These are phyloP conservation scores for Danielozyma ontarioensis DNA, from an alignment of 805 yeast genomes.

Conservation along the genomic window DNA sequence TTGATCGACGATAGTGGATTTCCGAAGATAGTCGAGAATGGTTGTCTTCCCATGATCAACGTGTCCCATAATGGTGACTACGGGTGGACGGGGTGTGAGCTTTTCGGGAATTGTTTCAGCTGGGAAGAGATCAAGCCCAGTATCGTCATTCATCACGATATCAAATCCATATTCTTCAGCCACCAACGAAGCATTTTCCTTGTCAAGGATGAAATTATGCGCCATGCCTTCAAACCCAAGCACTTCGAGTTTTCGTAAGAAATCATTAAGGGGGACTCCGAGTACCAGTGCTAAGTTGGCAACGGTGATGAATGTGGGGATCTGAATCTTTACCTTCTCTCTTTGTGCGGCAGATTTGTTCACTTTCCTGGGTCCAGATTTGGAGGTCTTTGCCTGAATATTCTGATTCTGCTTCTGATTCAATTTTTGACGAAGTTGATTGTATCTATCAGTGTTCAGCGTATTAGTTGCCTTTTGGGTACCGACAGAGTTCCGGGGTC, in stretches of 20 bases:
- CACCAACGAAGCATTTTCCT: constrained; percentile 78
- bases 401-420: constrained; percentile 1
- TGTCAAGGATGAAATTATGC: constrained; percentile 76
- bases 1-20: constrained; percentile 73
- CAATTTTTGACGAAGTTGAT: neutral
- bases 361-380: constrained; percentile 3
- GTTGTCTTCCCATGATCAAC: constrained; percentile 99
- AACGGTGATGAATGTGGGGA: constrained; percentile 78
- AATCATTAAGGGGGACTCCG: constrained; percentile 55
- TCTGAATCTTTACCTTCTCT: constrained; percentile 26
- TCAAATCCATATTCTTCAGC: constrained; percentile 87
- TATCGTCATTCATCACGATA: constrained; percentile 49
- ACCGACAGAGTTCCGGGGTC: neutral
- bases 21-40: constrained; percentile 78
- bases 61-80: constrained; percentile 98
- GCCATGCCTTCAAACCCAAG: constrained; percentile 73
- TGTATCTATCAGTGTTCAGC: neutral
- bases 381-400: constrained; percentile 2
- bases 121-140: constrained; percentile 56
- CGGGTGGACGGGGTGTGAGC: constrained; percentile 75
- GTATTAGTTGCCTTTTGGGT: neutral
- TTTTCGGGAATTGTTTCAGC: constrained; percentile 41
- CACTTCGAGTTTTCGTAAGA: constrained; percentile 52
- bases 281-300: constrained; percentile 72
- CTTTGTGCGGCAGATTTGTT: constrained; percentile 5